A percentile compares a stretch with the other conserved stretches of the same genome.
Evolutionary conservation across 768 basidiomycete species (phyloP).

Genomic region (Suillus alpinus): DNA sequence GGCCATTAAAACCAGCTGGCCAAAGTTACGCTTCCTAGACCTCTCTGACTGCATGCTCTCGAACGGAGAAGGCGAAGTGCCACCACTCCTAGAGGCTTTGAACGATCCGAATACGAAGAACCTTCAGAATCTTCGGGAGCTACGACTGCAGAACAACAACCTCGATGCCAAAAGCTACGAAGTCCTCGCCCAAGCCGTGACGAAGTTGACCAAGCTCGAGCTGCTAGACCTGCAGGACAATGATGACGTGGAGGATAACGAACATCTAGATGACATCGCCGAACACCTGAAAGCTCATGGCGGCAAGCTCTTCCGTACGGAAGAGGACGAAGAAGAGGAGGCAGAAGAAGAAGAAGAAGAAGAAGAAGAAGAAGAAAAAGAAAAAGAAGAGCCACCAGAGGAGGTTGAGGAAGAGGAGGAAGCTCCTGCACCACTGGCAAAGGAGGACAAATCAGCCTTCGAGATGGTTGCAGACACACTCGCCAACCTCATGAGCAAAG

Average conservation of each 20-base stretch:
- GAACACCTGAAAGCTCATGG: constrained; percentile 59
- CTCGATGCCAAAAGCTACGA: constrained; percentile 68
- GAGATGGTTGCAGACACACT: constrained; percentile 53
- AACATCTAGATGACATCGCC: constrained; percentile 51
- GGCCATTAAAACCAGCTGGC: constrained; percentile 38
- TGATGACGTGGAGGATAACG: constrained; percentile 78
- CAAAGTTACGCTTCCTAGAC: constrained; percentile 66
- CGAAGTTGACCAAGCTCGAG: constrained; percentile 55
- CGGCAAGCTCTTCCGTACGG: constrained; percentile 62
- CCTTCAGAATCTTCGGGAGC: constrained; percentile 57
- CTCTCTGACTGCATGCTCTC: constrained; percentile 91
- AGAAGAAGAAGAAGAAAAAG: constrained; percentile 49
- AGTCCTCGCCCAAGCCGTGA: constrained; percentile 65
- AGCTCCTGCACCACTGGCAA: constrained; percentile 15
- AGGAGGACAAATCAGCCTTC: constrained; percentile 22
- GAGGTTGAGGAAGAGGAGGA: constrained; percentile 27
- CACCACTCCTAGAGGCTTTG: constrained; percentile 61
- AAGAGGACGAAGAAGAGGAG: constrained; percentile 82
- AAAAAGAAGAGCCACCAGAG: constrained; percentile 31
- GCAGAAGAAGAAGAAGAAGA: constrained; percentile 54
- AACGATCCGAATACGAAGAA: constrained; percentile 53
- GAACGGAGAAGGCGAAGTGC: constrained; percentile 69
- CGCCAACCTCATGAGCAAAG: constrained; percentile 65
- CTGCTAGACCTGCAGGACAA: constrained; percentile 88
- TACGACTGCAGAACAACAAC: constrained; percentile 92